Percentiles rank a stretch among this genome's conserved stretches.
These are phyloP conservation scores for Penicillium sp. DNA, from an alignment of 2,329 filamentous ascomycete species.

Conservation along the genomic window DNA sequence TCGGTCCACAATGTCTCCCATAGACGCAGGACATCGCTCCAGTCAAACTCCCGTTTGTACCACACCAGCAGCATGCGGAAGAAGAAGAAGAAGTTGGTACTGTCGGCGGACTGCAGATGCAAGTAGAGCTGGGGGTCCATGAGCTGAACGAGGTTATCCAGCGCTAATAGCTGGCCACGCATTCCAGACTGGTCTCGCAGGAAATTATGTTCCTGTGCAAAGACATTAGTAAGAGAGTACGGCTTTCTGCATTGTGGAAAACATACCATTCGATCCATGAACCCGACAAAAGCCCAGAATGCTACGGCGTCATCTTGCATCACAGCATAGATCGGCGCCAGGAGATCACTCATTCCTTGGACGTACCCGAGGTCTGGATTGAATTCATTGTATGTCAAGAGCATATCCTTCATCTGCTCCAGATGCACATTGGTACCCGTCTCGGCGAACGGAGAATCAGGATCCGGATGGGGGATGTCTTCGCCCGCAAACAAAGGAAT, in stretches of 20 bases:
- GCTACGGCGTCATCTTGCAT: constrained; percentile 96
- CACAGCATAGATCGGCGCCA: constrained; percentile 94
- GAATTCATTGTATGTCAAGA: constrained; percentile 97
- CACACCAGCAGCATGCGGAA: constrained; percentile 98
- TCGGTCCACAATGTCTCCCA: constrained; percentile 98
- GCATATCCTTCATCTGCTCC: constrained; percentile 99
- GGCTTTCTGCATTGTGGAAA: not conserved
- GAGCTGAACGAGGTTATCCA: constrained; percentile 93
- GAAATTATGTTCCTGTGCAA: constrained; percentile 76
- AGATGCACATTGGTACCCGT: constrained; percentile 94
- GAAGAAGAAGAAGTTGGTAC: constrained; percentile 99
- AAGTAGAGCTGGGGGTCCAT: constrained; percentile 94
- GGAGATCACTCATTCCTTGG: constrained; percentile 96
- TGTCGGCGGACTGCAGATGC: constrained; percentile 85
- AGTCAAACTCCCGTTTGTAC: constrained; percentile 97
- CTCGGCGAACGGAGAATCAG: constrained; percentile 89
- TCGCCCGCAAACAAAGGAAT: constrained; percentile 96
- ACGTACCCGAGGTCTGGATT: constrained; percentile 95
- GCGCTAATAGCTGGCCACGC: constrained; percentile 82
- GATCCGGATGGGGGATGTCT: constrained; percentile 94
- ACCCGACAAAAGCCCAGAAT: constrained; percentile 93
- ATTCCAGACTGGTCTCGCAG: constrained; percentile 94
- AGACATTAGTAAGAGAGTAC: not conserved
- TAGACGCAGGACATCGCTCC: constrained; percentile 78
- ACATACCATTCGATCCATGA: constrained; percentile 87